Conservation (phyloP, 805 yeast species). For the Pichia membranifaciens region DNA sequence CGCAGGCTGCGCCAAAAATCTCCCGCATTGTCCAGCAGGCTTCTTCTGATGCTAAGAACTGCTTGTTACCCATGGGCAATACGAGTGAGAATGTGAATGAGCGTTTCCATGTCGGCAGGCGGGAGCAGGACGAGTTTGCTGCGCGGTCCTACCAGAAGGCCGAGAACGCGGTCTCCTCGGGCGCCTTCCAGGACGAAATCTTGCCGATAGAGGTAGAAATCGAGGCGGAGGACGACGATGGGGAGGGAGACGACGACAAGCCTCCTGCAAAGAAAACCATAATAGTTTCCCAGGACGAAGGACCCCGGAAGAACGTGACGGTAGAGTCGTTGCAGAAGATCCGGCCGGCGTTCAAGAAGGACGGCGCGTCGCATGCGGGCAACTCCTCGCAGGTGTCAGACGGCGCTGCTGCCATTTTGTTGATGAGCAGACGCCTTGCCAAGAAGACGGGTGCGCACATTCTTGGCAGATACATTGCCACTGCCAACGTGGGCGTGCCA, state of each 20-base stretch:
- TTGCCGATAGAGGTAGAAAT: constrained; percentile 66
- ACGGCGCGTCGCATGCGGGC: constrained; percentile 91
- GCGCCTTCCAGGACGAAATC: constrained; percentile 84
- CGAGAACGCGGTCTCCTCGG: constrained; percentile 59
- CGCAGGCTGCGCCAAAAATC: constrained; percentile 60
- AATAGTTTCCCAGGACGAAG: constrained; percentile 46
- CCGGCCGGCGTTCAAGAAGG: constrained; percentile 79
- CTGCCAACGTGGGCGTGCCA: constrained; percentile 85
- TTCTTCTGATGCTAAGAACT: constrained; percentile 52
- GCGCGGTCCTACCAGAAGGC: constrained; percentile 85
- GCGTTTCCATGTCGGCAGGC: constrained; percentile 58
- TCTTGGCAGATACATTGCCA: constrained; percentile 73
- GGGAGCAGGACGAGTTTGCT: constrained; percentile 82
- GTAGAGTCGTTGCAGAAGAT: constrained; percentile 67
- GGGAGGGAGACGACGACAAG: constrained; percentile 4
- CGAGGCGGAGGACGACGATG: constrained; percentile 44
- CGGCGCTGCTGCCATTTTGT: constrained; percentile 87
- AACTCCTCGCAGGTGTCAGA: constrained; percentile 95
- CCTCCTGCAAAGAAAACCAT: constrained; percentile 22
- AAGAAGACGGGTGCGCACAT: constrained; percentile 64
- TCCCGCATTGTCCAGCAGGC: constrained; percentile 41
- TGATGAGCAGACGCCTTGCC: constrained; percentile 84
- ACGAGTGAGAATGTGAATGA: constrained; percentile 88
- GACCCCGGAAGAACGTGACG: constrained; percentile 84
- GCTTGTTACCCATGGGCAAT: constrained; percentile 93